Base-by-base conservation (phyloP, 805 yeast genomes). In the Pichia deserticola region DNA sequence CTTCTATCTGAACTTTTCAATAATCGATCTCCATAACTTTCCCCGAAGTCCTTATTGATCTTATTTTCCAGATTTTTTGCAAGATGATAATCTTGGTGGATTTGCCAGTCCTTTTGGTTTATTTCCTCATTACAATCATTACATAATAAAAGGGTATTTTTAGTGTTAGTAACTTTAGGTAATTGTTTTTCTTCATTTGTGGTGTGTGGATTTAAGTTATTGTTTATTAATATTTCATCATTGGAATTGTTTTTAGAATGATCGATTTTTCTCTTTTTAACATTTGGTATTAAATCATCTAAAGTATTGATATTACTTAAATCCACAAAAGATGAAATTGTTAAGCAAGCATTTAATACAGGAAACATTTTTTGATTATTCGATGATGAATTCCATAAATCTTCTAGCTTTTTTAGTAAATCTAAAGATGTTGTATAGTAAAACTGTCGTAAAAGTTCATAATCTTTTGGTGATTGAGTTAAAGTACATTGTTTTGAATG, bases 341-440 rank as follows among this genome's bases (percentile, higher is more conserved):
- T 69, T 52, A 84, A 62, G 28, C 77, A 75, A 51, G 82, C 65
- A 51, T 76, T 74, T 1, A 69, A 63, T 39, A 82, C 60, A 0
- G 86, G 84, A 51, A 73, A 79, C 57, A 71, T 62, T 1, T 55
- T 45, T 1, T 25, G 7, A 7, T 20, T 36, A 5, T 45, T 43
- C 2, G 42, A 36, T 0, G 64, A 64, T 12, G 42, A 33, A 25
- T 57, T 55, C 69, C 69, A 64, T 0, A 50, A 40, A 13, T 48
- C 53, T 45, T 56, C 67, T 6, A 49, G 34, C 11, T 12, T 7
- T 32, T 4, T 32, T 5, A 49, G 11, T 56, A 62, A 48, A 44
- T 54, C 58, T 32, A 45, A 42, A 45, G 61, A 47, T 45, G 62
- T 53, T 25, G 51, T 47, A 15, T 51, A 50, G 38, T 72, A 51